Percentiles rank a stretch among this genome's conserved stretches.
Evolutionary conservation across 495 filamentous ascomycete genomes (phyloP).

Genomic region (Aspergillus bertholletiae): DNA sequence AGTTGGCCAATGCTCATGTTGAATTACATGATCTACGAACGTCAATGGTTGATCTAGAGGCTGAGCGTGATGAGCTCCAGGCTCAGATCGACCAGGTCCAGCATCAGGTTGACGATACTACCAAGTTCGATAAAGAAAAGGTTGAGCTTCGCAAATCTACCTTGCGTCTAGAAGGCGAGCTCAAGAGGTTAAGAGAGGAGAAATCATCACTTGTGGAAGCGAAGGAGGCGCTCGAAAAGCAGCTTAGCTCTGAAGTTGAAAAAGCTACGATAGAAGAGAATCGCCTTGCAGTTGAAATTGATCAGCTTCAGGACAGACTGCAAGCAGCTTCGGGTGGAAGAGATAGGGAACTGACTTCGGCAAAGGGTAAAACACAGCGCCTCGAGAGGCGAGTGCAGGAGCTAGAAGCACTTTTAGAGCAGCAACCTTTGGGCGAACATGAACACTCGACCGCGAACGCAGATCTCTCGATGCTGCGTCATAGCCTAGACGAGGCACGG

Average conservation of each 20-base stretch:
- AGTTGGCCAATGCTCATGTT: slow-evolving; percentile 55
- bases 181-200: slow-evolving; percentile 56
- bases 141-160: slow-evolving; percentile 57
- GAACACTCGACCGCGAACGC: slow-evolving; percentile 43
- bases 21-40: slow-evolving; percentile 56
- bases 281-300: slow-evolving; percentile 55
- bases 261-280: slow-evolving; percentile 54
- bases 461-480: slow-evolving; percentile 56
- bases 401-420: slow-evolving; percentile 52
- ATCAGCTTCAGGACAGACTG: slow-evolving; percentile 49
- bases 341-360: slow-evolving; percentile 47
- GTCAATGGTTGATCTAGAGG: slow-evolving; percentile 50
- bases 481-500: slow-evolving; percentile 58
- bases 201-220: slow-evolving; percentile 47
- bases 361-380: slow-evolving; percentile 54
- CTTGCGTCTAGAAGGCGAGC: slow-evolving; percentile 56
- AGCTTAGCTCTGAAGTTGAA: slow-evolving; percentile 53
- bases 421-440: slow-evolving; percentile 29
- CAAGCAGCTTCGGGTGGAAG: slow-evolving; percentile 37
- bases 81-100: slow-evolving; percentile 49
- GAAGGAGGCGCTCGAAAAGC: slow-evolving; percentile 50
- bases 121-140: slow-evolving; percentile 59
- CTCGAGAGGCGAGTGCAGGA: slow-evolving; percentile 57
- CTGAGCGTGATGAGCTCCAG: slow-evolving; percentile 63
- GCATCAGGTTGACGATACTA: slow-evolving; percentile 49